Evolutionary conservation across 768 basidiomycete genomes (phyloP).

Genomic region (Calocybe indica): DNA sequence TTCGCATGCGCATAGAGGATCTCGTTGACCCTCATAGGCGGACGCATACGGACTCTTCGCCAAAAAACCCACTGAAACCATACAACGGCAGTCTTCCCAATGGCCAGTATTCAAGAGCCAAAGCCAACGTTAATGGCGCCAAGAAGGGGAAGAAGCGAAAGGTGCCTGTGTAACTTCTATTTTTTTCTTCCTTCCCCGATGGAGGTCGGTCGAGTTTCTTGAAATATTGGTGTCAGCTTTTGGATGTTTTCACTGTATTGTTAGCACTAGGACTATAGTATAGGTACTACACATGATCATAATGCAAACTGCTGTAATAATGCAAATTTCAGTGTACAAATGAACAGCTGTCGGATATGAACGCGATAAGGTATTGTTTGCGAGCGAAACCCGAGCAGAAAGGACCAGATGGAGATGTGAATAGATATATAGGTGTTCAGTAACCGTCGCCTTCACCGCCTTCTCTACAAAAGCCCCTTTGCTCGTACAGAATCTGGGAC

Average conservation of each 20-base stretch:
- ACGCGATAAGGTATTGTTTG: no score
- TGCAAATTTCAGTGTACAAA: no score
- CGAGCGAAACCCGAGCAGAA: background rate
- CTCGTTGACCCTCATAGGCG: slow-evolving; percentile 46
- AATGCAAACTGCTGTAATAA: no score
- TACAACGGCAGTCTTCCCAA: slow-evolving; percentile 37
- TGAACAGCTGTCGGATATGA: no score
- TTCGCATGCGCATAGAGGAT: slow-evolving; percentile 75
- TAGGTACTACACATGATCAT: no score
- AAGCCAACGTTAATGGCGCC: slow-evolving; percentile 33
- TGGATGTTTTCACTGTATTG: no score
- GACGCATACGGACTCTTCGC: slow-evolving; percentile 25
- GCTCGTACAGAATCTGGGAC: slow-evolving; percentile 74
- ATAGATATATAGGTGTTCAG: slow-evolving; percentile 27
- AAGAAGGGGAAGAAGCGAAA: slow-evolving; percentile 60
- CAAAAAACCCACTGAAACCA: slow-evolving; percentile 26
- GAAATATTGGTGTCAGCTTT: no score
- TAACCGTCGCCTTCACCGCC: slow-evolving; percentile 97
- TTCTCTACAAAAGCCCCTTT: slow-evolving; percentile 90
- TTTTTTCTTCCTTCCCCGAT: no score
- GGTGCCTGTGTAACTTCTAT: slow-evolving; percentile 23
- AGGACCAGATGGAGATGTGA: background rate
- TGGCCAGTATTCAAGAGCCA: slow-evolving; percentile 35
- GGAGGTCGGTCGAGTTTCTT: no score
- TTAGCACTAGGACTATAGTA: no score